Conservation (phyloP, 2,329 filamentous ascomycete genomes). For the Aureobasidium musti region DNA sequence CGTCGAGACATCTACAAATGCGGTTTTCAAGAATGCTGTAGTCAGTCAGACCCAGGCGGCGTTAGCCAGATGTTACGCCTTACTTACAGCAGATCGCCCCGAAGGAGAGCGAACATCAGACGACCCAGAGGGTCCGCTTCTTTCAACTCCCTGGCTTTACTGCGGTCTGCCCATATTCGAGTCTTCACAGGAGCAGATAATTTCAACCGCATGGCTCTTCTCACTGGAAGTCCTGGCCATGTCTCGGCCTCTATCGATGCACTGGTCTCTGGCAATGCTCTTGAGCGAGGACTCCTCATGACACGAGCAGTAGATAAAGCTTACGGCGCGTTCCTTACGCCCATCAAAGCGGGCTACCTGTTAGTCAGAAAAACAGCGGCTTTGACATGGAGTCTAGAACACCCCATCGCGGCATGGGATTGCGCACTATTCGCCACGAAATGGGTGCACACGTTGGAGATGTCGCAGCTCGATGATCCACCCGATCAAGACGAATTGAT, state of each 20-base stretch:
- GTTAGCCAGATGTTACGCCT: conserved; percentile 37
- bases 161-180: conserved; percentile 41
- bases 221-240: conserved; percentile 36
- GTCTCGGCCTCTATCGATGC: background rate
- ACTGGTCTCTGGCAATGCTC: conserved; percentile 32
- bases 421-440: conserved; percentile 26
- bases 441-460: conserved; percentile 25
- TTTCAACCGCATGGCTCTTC: conserved; percentile 40
- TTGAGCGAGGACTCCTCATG: conserved; percentile 36
- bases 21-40: background rate
- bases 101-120: conserved; percentile 32
- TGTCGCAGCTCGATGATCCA: background rate
- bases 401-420: conserved; percentile 33
- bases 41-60: conserved; percentile 30
- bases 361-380: conserved; percentile 38
- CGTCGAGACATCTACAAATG: background rate
- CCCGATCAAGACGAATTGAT: background rate
- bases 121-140: conserved; percentile 38
- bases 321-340: conserved; percentile 38
- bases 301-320: conserved; percentile 39
- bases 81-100: conserved; percentile 23
- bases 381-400: conserved; percentile 36
- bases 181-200: conserved; percentile 38
- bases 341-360: conserved; percentile 36
- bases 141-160: conserved; percentile 42